phyloP scores from a whole-genome alignment of 371 early-diverging fungal species.

The Mycotypha africana region DNA sequence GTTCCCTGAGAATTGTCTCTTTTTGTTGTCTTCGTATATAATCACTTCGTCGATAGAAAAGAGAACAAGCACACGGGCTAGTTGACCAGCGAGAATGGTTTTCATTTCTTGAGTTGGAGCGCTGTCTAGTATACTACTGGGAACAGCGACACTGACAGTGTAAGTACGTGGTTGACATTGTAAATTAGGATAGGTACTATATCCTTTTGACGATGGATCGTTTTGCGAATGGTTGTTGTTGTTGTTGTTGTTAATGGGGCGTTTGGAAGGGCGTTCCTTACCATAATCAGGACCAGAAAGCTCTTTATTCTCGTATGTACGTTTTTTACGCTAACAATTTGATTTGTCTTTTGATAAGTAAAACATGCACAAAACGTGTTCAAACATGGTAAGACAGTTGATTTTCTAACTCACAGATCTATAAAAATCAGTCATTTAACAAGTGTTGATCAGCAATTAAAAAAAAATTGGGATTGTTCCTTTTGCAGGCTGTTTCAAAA shows the following conservation, averaged over 20 bases:
- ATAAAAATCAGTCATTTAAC: too few species aligned
- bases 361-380: too few species aligned
- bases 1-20: background rate
- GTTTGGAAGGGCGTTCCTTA: conserved; percentile 24
- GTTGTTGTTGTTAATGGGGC: too few species aligned
- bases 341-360: too few species aligned
- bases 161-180: conserved; percentile 42
- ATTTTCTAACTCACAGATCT: too few species aligned
- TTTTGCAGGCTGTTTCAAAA: too few species aligned
- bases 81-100: conserved; percentile 72
- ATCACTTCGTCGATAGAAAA: conserved; percentile 68
- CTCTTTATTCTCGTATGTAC: conserved; percentile 41
- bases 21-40: conserved; percentile 57
- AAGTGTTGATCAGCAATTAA: too few species aligned
- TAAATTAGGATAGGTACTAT: conserved; percentile 6
- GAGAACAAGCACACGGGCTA: conserved; percentile 60
- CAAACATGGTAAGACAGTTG: too few species aligned
- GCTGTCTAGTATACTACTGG: conserved; percentile 65
- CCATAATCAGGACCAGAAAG: conserved; percentile 49
- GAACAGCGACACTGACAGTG: conserved; percentile 68
- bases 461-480: too few species aligned
- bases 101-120: conserved; percentile 66
- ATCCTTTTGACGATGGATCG: conserved; percentile 16
- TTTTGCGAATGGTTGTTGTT: too few species aligned
- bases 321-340: conserved; percentile 28